Percentiles rank a stretch among this genome's conserved stretches.
These are phyloP conservation scores for Trichothecium sympodiale DNA, from an alignment of 2,329 filamentous ascomycete species.

Conservation along the genomic window DNA sequence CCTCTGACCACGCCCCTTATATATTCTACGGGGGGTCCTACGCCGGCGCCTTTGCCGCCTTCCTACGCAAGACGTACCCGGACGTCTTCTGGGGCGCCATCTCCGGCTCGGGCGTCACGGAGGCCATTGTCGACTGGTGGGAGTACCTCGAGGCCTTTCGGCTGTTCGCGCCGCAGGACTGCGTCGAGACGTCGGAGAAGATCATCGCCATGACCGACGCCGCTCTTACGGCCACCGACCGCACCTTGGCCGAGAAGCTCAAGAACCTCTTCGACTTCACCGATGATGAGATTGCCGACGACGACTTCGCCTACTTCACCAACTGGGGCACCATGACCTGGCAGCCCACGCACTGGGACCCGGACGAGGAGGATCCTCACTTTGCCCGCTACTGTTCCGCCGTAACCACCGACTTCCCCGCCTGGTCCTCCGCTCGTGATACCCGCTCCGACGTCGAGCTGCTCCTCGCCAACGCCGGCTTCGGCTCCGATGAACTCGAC, in stretches of 20 bases:
- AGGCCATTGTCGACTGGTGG: constrained; percentile 70
- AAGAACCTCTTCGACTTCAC: constrained; percentile 34
- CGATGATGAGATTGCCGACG: constrained; percentile 20
- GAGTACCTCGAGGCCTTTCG: constrained; percentile 42
- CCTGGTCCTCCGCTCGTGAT: constrained; percentile 1
- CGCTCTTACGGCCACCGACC: constrained; percentile 29
- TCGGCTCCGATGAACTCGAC: neutral
- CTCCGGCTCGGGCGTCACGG: constrained; percentile 68
- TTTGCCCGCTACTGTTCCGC: constrained; percentile 6
- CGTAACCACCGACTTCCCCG: neutral
- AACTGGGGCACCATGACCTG: constrained; percentile 28
- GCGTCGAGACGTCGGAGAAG: constrained; percentile 52
- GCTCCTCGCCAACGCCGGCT: constrained; percentile 1
- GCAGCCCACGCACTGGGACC: constrained; percentile 45
- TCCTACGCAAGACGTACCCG: constrained; percentile 66
- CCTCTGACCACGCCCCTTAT: constrained; percentile 54
- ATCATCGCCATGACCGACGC: constrained; percentile 39
- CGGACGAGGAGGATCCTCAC: constrained; percentile 29
- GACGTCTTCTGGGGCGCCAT: constrained; percentile 71
- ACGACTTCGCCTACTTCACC: constrained; percentile 37
- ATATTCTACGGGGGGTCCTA: constrained; percentile 79
- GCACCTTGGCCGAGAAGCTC: constrained; percentile 33
- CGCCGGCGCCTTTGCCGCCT: constrained; percentile 67
- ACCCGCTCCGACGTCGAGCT: neutral
- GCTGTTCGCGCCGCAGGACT: constrained; percentile 42